Evolutionary conservation across 2,329 filamentous ascomycete species (phyloP), one percentile per base, ranked within the genome.

Genomic region (Alternaria longipes): DNA sequence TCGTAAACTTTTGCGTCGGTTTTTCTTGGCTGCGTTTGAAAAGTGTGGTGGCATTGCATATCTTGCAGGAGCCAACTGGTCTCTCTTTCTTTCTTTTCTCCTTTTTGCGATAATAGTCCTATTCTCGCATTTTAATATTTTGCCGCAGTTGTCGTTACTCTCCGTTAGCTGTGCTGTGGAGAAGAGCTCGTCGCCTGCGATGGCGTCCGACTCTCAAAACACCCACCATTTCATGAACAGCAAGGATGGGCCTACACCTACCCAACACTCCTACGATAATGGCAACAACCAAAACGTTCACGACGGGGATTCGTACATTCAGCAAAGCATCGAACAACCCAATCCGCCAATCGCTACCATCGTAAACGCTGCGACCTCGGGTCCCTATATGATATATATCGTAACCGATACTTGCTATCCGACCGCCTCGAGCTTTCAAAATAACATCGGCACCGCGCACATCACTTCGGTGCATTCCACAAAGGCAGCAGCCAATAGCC

Each of bases 401-500:
- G 69, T 72, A 14, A 65, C 59, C 51, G 69, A 72, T 41, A 66
- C 65, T 2, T 65, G 59, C 51, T 72, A 70, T 44, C 59, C 68
- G 8, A 70, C 65, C 1, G 47, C 59, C 24, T 24, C 50, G 5
- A 63, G 64, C 42, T 71, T 72, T 46, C 55, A 68, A 28, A 20
- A 49, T 38, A 69, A 63, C 20, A 66, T 67, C 16, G 68, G 69
- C 46, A 54, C 36, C 12, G 68, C 66, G 8, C 58, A 40, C 18
- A 65, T 71, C 59, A 65, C 67, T 24, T 70, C 66, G 2, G 67
- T 68, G 38, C 69, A 72, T 53, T 67, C 62, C 28, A 68, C 61
- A 20, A 60, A 59, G 38, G 38, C 47, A 3, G 63, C 62, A 20
- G 69, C 69, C 16, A 72, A 72, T 40, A 59, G 52, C 11, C 65